These are phyloP conservation scores for Pichia californica DNA, from an alignment of 805 yeast genomes.

Conservation along the genomic window DNA sequence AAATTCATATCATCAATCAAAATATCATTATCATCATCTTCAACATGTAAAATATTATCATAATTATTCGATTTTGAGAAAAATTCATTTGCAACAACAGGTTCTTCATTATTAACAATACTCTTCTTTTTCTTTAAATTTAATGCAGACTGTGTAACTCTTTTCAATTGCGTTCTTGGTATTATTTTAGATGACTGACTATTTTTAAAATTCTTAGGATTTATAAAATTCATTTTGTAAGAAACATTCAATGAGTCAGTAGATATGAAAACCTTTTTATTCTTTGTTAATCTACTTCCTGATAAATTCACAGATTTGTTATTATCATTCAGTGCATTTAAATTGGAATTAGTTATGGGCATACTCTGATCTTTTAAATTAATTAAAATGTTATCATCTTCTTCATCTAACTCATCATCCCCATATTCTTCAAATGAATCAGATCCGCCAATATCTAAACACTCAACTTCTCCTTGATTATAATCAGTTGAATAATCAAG, in stretches of 20 bases:
- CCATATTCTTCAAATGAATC: slow-evolving; percentile 18
- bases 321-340: neutral
- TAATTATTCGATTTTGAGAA: too few relatives aligned
- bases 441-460: slow-evolving; percentile 26
- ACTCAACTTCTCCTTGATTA: slow-evolving; percentile 21
- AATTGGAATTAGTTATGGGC: neutral
- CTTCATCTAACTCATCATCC: slow-evolving; percentile 16
- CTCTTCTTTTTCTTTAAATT: slow-evolving; percentile 16
- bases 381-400: slow-evolving; percentile 2
- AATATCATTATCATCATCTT: slow-evolving; percentile 3
- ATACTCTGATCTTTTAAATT: neutral
- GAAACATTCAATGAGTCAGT: slow-evolving; percentile 25
- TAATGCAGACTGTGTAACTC: slow-evolving; percentile 14
- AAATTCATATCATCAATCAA: slow-evolving; percentile 7
- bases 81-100: too few relatives aligned
- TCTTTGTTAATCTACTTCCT: slow-evolving; percentile 4
- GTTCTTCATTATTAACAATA: neutral
- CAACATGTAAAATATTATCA: neutral
- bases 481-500: slow-evolving; percentile 15
- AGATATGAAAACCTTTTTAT: slow-evolving; percentile 7
- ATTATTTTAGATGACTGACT: neutral
- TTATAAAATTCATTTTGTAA: slow-evolving; percentile 22
- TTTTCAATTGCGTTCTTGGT: slow-evolving; percentile 6
- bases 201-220: neutral
- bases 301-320: too few relatives aligned